Evolutionary conservation across 805 yeast species (phyloP).

Genomic region (Wickerhamiella kazuoi): DNA sequence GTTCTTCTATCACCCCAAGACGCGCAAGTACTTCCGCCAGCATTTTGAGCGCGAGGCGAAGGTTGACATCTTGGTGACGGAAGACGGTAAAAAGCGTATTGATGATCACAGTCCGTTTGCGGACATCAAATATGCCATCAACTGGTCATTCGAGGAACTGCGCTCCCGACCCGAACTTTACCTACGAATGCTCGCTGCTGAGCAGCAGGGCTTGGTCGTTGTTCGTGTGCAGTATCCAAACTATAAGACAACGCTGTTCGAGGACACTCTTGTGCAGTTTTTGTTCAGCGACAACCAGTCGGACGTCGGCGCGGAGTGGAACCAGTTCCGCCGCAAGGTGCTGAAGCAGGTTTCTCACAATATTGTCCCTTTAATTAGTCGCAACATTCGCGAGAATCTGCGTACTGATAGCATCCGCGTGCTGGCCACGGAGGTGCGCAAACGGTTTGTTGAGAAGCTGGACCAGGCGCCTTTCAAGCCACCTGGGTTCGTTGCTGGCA

Average conservation of each 20-base stretch:
- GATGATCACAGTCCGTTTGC: conserved; percentile 67
- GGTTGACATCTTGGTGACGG: conserved; percentile 61
- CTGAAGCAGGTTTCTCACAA: conserved; percentile 51
- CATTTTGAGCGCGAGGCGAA: conserved; percentile 41
- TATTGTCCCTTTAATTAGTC: conserved; percentile 46
- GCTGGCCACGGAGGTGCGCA: conserved; percentile 53
- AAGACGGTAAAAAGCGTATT: conserved; percentile 63
- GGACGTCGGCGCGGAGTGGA: conserved; percentile 65
- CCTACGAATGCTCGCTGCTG: conserved; percentile 85
- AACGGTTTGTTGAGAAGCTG: conserved; percentile 46
- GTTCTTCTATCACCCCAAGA: conserved; percentile 59
- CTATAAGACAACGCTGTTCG: conserved; percentile 25
- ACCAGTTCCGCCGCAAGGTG: conserved; percentile 48
- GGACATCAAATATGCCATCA: conserved; percentile 79
- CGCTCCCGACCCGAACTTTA: conserved; percentile 60
- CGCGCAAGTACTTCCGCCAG: conserved; percentile 49
- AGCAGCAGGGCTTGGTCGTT: conserved; percentile 51
- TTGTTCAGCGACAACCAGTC: conserved; percentile 34
- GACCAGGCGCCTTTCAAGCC: conserved; percentile 94
- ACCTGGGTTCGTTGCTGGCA: conserved; percentile 55
- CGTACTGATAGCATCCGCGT: conserved; percentile 58
- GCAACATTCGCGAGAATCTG: conserved; percentile 68
- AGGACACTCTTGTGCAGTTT: conserved; percentile 19
- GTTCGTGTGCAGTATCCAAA: conserved; percentile 42
- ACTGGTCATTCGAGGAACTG: conserved; percentile 62